Evolutionary conservation across 192 early-diverging fungal genomes (phyloP).

Genomic region (Coemansia sp.): DNA sequence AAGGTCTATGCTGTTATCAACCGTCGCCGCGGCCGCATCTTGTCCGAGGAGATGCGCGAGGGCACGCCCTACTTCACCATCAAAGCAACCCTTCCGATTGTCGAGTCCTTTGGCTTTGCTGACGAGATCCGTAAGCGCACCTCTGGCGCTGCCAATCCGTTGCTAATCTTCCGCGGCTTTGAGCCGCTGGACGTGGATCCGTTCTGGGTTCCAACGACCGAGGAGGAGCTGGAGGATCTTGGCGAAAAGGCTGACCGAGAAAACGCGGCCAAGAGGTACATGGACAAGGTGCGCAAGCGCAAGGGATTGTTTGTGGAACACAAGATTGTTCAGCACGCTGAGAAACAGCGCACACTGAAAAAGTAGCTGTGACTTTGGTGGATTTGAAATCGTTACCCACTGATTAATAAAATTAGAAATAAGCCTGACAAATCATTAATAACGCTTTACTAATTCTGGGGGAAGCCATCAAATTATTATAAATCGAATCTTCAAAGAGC

Average conservation of each 20-base stretch:
- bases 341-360: constrained; percentile 80
- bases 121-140: constrained; percentile 97
- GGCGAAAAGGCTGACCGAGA: constrained; percentile 97
- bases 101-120: constrained; percentile 98
- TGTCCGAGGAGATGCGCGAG: constrained; percentile 96
- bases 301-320: constrained; percentile 93
- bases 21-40: constrained; percentile 84
- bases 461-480: too few species aligned
- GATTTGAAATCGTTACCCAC: too few species aligned
- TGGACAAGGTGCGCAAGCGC: constrained; percentile 91
- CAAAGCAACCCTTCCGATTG: constrained; percentile 81
- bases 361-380: constrained; percentile 15
- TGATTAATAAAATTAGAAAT: neutral
- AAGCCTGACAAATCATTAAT: neutral
- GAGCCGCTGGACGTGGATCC: constrained; percentile 92
- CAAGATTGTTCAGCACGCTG: constrained; percentile 85
- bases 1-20: constrained; percentile 94
- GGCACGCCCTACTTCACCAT: constrained; percentile 97
- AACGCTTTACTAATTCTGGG: neutral
- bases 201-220: constrained; percentile 98
- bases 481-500: too few species aligned
- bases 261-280: constrained; percentile 93
- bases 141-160: constrained; percentile 91
- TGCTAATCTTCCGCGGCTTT: constrained; percentile 93
- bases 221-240: constrained; percentile 96